Evolutionary conservation across 306 rosid genomes (phyloP).

Genomic region (Erythrophleum fordii): DNA sequence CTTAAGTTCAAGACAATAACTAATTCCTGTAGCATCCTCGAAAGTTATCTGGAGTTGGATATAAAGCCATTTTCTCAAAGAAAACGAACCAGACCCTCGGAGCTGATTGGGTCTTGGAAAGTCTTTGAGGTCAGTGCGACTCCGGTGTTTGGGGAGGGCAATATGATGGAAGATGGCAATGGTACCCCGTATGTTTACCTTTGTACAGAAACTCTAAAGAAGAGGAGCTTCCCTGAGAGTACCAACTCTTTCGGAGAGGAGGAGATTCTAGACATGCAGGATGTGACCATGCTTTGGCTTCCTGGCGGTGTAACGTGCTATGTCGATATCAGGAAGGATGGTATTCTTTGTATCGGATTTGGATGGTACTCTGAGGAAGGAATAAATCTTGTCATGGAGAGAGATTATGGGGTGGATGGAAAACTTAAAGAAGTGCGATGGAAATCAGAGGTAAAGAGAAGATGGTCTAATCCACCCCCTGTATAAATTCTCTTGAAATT

Average conservation of each 20-base stretch:
- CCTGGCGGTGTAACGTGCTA: conserved; percentile 87
- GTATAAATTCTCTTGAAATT: conserved; percentile 38
- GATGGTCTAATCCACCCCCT: conserved; percentile 67
- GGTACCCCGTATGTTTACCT: conserved; percentile 63
- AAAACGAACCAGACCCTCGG: conserved; percentile 69
- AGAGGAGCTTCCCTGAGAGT: conserved; percentile 66
- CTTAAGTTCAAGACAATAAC: conserved; percentile 14
- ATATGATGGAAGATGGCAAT: conserved; percentile 30
- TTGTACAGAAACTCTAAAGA: conserved; percentile 78
- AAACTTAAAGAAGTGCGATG: conserved; percentile 81
- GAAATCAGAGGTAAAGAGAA: conserved; percentile 81
- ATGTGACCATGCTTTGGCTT: conserved; percentile 83
- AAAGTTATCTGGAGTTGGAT: conserved; percentile 65
- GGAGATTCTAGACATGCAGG: conserved; percentile 78
- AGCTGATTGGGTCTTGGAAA: conserved; percentile 89
- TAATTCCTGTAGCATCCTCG: conserved; percentile 24
- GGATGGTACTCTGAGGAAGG: conserved; percentile 99
- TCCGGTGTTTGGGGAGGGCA: conserved; percentile 68
- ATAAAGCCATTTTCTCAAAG: conserved; percentile 76
- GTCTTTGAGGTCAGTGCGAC: conserved; percentile 86
- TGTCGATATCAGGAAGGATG: conserved; percentile 79
- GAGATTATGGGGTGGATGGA: conserved; percentile 94
- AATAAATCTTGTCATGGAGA: conserved; percentile 91
- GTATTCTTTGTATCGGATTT: conserved; percentile 85
- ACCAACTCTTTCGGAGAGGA: conserved; percentile 75